Conservation (phyloP, 31 red algal genomes). For the Bonnemaisonia californica region DNA sequence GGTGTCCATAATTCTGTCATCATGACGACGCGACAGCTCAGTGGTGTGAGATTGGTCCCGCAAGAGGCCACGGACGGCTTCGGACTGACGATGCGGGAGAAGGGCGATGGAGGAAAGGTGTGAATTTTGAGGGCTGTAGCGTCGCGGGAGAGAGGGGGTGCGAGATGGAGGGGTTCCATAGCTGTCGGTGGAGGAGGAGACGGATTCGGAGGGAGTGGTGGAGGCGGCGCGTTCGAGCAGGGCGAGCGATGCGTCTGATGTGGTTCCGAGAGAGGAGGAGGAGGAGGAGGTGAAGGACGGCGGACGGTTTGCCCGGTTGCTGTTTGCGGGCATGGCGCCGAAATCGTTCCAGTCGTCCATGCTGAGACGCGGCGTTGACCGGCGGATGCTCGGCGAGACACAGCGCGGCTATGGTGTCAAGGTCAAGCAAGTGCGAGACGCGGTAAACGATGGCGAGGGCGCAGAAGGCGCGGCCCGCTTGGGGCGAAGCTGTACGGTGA, state of each 20-base stretch:
- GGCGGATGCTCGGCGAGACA: no score
- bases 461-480: not conserved
- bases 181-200: constrained; percentile 10
- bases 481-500: not conserved
- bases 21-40: not conserved
- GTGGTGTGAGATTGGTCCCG: constrained; percentile 9
- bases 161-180: not conserved
- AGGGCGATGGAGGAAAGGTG: constrained; percentile 33
- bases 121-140: not conserved
- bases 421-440: not conserved
- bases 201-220: not conserved
- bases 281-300: constrained; percentile 15
- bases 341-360: constrained; percentile 87
- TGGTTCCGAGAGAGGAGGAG: not conserved
- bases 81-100: constrained; percentile 6
- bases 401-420: not conserved
- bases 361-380: no score
- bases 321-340: constrained; percentile 30
- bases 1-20: not conserved
- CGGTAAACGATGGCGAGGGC: not conserved
- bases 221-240: not conserved
- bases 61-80: not conserved
- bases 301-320: constrained; percentile 4
- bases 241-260: not conserved
- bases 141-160: not conserved